A percentile compares a stretch with the other conserved stretches of the same genome.
phyloP scores from a whole-genome alignment of 2,329 filamentous ascomycete genomes.

The Cercospora sp. region DNA sequence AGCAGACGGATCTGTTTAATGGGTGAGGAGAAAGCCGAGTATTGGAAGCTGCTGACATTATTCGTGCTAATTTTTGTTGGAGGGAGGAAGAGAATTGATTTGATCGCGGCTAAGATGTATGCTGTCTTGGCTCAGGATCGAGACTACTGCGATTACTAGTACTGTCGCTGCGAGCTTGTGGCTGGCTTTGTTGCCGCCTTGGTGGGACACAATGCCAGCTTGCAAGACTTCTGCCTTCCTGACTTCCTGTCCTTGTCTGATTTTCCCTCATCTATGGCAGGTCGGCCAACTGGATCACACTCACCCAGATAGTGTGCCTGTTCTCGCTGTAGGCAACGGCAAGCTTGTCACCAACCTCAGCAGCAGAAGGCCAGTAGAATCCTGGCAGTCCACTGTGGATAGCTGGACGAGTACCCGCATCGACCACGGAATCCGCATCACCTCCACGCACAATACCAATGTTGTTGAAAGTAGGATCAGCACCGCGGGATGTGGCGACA shows the following conservation, averaged over 20 bases:
- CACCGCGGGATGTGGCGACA: constrained; percentile 13
- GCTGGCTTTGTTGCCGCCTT: too few relatives aligned
- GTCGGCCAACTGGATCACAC: constrained; percentile 10
- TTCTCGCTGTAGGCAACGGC: constrained; percentile 20
- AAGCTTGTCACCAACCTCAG: constrained; percentile 15
- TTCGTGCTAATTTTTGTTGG: neutral
- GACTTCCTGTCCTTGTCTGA: too few relatives aligned
- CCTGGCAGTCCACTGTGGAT: constrained; percentile 9
- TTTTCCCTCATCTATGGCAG: too few relatives aligned
- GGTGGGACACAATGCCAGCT: too few relatives aligned
- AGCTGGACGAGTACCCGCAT: constrained; percentile 1
- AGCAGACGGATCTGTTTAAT: neutral
- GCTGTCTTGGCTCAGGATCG: neutral
- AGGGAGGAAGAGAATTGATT: neutral
- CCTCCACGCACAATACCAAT: constrained; percentile 20
- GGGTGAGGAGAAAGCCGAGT: neutral
- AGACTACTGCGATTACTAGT: neutral
- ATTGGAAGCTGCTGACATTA: neutral
- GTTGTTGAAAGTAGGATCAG: constrained; percentile 11
- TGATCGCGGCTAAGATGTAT: neutral
- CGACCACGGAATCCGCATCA: constrained; percentile 9
- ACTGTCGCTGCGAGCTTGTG: neutral
- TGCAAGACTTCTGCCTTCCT: neutral
- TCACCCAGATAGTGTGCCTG: constrained; percentile 17
- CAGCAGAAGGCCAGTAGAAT: constrained; percentile 19